Base-by-base conservation (phyloP, 148 eudicot genomes). In the Simmondsia chinensis region DNA sequence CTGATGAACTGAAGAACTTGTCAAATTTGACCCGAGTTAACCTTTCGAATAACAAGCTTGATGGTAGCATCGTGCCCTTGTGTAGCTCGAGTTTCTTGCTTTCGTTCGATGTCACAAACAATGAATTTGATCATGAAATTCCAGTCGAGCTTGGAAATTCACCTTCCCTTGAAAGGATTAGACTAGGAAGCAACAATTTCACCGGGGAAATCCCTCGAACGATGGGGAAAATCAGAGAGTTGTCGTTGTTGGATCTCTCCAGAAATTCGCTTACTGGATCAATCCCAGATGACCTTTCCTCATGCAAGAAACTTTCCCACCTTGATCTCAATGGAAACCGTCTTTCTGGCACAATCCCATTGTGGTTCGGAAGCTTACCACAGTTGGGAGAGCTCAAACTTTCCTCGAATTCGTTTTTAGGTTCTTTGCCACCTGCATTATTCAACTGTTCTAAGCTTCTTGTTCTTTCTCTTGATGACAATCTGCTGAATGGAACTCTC, bases 71-170 rank as follows among this genome's bases (percentile, higher is more conserved):
- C 33, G 61, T 67, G 59, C 72, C 94, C 6, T 67, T 91, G 56
- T 85, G 94, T 68, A 73, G 72, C 58, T 91, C 99, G 3, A 57
- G 46, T 34, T 57, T 74, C 24, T 61, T 81, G 18, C 80, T 91
- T 18, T 91, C 99, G 1, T 91, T 91, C 40, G 99, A 91, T 59
- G 83, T 91, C 37, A 76, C 88, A 2, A 74, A 79, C 66, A 91
- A 86, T 66, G 72, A 35, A 22, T 82, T 91, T 57, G 83, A 70
- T 71, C 63, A 65, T 39, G 86, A 77, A 20, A 82, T 91, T 39
- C 99, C 95, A 0, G 52, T 54, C 6, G 60, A 56, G 8, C 37
- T 91, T 1, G 99, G 95, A 10, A 43, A 69, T 51, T 91, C 99
- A 0, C 75, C 73, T 17, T 61, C 39, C 13, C 83, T 91, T 7